These are phyloP conservation scores for Naematelia encephala DNA, from an alignment of 768 basidiomycete genomes.

Conservation along the genomic window DNA sequence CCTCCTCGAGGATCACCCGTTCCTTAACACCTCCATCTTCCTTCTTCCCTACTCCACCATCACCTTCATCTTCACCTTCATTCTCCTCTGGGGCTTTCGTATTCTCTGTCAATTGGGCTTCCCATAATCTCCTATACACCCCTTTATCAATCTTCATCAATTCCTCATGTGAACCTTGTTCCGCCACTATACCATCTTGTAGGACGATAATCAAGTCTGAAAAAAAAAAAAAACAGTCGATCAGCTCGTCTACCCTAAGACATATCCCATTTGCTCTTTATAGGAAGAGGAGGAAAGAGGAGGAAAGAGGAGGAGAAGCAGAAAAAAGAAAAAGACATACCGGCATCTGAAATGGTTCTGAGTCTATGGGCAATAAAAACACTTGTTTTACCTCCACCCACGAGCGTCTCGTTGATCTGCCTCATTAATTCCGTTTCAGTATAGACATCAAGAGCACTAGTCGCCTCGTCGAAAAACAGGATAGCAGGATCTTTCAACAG, in stretches of 20 bases:
- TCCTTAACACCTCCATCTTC: too few species aligned
- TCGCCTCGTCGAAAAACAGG: slow-evolving; percentile 97
- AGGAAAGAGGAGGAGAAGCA: background rate
- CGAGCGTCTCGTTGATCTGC: slow-evolving; percentile 76
- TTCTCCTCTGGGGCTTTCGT: slow-evolving; percentile 18
- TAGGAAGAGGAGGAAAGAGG: too few species aligned
- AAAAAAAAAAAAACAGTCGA: too few species aligned
- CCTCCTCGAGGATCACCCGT: background rate
- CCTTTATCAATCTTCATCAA: slow-evolving; percentile 63
- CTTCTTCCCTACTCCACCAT: background rate
- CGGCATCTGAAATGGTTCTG: slow-evolving; percentile 85
- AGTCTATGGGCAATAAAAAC: slow-evolving; percentile 93
- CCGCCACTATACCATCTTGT: slow-evolving; percentile 81
- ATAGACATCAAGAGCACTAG: slow-evolving; percentile 89
- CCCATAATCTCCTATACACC: slow-evolving; percentile 51
- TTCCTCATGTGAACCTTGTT: slow-evolving; percentile 90
- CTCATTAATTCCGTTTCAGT: slow-evolving; percentile 94
- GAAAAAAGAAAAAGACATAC: slow-evolving; percentile 52
- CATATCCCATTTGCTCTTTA: too few species aligned
- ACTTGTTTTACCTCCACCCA: slow-evolving; percentile 77
- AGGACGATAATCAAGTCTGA: slow-evolving; percentile 76
- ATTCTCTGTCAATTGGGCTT: slow-evolving; percentile 47
- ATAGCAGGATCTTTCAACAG: slow-evolving; percentile 93
- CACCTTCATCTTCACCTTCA: slow-evolving; percentile 11
- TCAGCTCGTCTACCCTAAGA: too few species aligned